Base-by-base conservation (phyloP, 139 green algal genomes). In the Monoraphidium neglectum region DNA sequence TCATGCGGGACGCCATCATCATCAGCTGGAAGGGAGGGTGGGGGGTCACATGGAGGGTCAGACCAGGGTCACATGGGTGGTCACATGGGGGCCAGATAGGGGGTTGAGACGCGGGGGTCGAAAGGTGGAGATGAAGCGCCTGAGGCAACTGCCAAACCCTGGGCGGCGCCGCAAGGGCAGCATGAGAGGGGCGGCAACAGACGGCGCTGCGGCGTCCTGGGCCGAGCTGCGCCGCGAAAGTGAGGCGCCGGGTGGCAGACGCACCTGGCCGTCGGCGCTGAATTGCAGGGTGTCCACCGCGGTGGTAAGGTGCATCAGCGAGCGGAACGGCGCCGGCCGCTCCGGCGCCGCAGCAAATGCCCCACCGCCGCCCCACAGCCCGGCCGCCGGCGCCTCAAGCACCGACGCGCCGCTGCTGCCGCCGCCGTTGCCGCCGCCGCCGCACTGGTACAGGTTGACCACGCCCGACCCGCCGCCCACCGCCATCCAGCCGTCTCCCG, bases 271-370 rank as follows among this genome's bases (percentile, higher is more conserved):
- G 78, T 98, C 93, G 21, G 86, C 86, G 72, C 83, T 97, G 78
- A 98, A 99, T 1, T 60, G 51, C 68, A 99, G 81, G 1, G 54
- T 89, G 86, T 99, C 94, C 0, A 93, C 78, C 0, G 73, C 73
- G 8, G 95, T 99, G 0, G 89, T 95, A 4, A 99, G 84, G 74
- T 98, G 97, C 76, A 93, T 89, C n/a, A 97, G 75, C 12, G 83
- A 82, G 57, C 89, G 87, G 3, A 89, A 37, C 0, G 88, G 89
- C 28, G 38, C 28, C 13, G 61, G 65, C 32, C 23, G 43, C 33
- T 66, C 61, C 38, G 38, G 8, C 28, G 32, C 63, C 37, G 35
- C 15, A 13, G 28, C 37, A 35, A 43, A 30, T 2, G 13, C 18
- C 32, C 61, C 32, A 18, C 61, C 8, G 16, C 61, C 28, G 30